Conservation (phyloP, 202 grass and related monocot genomes). For the Eragrostis tef region DNA sequence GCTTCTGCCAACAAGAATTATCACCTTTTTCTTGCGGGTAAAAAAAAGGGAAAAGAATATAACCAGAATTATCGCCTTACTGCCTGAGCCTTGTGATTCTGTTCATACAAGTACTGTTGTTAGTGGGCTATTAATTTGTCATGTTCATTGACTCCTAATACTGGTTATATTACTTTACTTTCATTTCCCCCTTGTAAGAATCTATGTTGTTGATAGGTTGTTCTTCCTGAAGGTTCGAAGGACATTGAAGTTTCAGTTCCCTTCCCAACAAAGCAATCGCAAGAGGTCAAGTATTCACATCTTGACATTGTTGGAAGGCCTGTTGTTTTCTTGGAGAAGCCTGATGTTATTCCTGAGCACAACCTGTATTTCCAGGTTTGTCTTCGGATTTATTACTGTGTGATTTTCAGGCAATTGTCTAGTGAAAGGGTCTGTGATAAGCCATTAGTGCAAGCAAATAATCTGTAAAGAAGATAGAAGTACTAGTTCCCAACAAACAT, state of each 20-base stretch:
- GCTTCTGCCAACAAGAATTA: too few relatives aligned
- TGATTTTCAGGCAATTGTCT: conserved; percentile 7
- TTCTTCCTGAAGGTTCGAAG: conserved; percentile 95
- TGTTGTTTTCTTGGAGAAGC: conserved; percentile 84
- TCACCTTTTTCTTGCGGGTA: too few relatives aligned
- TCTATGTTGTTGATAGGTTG: conserved; percentile 62
- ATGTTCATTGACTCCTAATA: neutral
- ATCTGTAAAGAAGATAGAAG: neutral
- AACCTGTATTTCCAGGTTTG: conserved; percentile 93
- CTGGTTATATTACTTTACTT: neutral
- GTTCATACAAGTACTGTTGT: neutral
- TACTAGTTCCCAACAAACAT: neutral
- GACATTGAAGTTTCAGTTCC: conserved; percentile 75
- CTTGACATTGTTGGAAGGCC: conserved; percentile 91
- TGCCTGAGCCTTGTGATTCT: neutral
- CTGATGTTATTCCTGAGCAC: conserved; percentile 93
- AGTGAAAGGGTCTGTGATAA: neutral
- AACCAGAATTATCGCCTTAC: neutral
- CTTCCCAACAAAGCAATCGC: conserved; percentile 72
- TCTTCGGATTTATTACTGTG: conserved; percentile 20
- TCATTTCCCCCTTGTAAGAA: conserved; percentile 8
- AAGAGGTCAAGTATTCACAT: conserved; percentile 97
- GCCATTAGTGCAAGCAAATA: conserved; percentile 17
- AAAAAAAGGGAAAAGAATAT: too few relatives aligned
- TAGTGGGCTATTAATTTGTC: neutral